Evolutionary conservation across 2,329 filamentous ascomycete species (phyloP), one percentile per base, ranked within the genome.

Genomic region (Kalaharituber pfeilii): DNA sequence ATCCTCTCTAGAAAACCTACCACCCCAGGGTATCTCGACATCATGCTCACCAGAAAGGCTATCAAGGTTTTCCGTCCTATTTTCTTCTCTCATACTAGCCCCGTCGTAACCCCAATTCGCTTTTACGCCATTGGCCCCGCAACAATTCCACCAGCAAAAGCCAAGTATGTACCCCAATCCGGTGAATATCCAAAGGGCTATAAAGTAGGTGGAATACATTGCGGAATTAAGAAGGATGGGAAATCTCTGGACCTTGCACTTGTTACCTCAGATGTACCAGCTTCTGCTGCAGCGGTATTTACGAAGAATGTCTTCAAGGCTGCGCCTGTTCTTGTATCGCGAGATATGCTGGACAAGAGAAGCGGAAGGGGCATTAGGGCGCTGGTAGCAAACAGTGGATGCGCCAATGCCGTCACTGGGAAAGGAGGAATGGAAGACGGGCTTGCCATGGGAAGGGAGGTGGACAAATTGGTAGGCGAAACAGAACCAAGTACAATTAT

Each of bases 301-400:
- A 98, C 91, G 53, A 93, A 87, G 69, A 98, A 98, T 73, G 88
- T 89, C 69, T 98, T 98, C 71, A 88, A 95, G 70, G 91, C 91
- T 18, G 91, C 91, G 9, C 91, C 91, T 4, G 89, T 98, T 45
- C 86, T 85, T 27, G 84, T 94, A 57, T 89, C 84, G 68, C 76
- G 80, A 59, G 75, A 82, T 55, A 78, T 88, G 57, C 71, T 94
- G 30, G 74, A 79, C 66, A 73, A 73, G 60, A 78, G 79, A 62
- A 72, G 74, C 49, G 84, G 86, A 56, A 68, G 75, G 11, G 85
- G 83, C 1, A 76, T 96, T 54, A 77, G 82, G 57, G 84, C 84
- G 52, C 81, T 98, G 25, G 77, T 98, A 53, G 80, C 95, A 69
- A 98, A 98, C 70, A 93, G 88, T 11, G 91, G 91, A 55, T 95